These are phyloP conservation scores for Solanum habrochaites DNA, from an alignment of 257 asterid species.

Conservation along the genomic window DNA sequence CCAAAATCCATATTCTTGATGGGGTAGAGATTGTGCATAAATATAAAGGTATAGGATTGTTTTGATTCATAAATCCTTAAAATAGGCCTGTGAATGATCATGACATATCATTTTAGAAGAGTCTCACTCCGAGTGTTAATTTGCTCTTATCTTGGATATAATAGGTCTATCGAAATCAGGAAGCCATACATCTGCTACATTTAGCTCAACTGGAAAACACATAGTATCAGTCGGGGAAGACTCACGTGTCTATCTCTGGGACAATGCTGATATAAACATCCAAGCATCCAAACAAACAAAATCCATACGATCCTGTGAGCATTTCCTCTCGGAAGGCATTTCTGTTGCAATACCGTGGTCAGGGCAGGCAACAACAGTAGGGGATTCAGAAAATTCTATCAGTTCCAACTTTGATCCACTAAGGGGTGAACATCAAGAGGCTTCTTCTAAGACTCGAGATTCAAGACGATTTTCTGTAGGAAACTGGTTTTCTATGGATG, in stretches of 20 bases:
- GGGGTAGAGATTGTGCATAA: conserved; percentile 65
- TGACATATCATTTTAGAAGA: not conserved
- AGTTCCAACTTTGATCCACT: conserved; percentile 2
- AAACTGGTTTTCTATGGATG: conserved; percentile 60
- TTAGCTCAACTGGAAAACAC: conserved; percentile 48
- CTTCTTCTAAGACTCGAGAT: conserved; percentile 16
- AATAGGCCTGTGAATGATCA: not conserved
- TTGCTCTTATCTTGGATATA: not conserved
- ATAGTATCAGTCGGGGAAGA: conserved; percentile 72
- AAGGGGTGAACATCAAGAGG: not conserved
- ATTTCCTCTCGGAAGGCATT: conserved; percentile 36
- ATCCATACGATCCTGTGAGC: conserved; percentile 60
- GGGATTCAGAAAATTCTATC: not conserved
- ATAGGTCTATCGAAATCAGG: conserved; percentile 63
- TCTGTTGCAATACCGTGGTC: conserved; percentile 63
- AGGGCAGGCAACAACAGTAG: not conserved
- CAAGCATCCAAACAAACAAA: conserved; percentile 29
- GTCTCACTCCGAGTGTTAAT: not conserved
- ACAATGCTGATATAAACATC: conserved; percentile 28
- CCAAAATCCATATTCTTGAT: conserved; percentile 69
- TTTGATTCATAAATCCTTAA: not conserved
- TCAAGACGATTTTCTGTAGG: conserved; percentile 48
- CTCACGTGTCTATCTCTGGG: conserved; percentile 64
- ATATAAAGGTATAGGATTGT: conserved; percentile 45
- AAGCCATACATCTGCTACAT: conserved; percentile 56